Evolutionary conservation across 2,329 filamentous ascomycete species (phyloP).

Genomic region (Diaporthe australafricana): DNA sequence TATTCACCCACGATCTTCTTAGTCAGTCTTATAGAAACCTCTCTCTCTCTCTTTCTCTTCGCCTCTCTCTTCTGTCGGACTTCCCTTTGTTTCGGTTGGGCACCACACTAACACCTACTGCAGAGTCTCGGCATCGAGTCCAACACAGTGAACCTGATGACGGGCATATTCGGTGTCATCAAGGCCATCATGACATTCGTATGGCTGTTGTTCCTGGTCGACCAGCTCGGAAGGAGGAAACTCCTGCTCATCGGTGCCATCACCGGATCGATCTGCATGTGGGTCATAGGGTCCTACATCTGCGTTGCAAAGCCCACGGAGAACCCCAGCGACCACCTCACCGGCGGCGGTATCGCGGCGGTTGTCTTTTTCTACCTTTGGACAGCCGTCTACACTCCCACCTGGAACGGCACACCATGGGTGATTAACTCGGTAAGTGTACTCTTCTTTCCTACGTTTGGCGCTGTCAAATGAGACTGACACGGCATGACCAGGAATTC

Average conservation of each 20-base stretch:
- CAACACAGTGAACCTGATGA: conserved; percentile 65
- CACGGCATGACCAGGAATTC: conserved; percentile 60
- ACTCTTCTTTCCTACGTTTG: not conserved
- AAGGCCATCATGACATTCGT: conserved; percentile 76
- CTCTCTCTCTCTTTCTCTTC: too few relatives aligned
- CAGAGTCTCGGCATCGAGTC: conserved; percentile 61
- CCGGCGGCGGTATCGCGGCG: conserved; percentile 64
- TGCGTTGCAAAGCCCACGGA: conserved; percentile 56
- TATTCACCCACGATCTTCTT: conserved; percentile 76
- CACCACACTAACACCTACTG: not conserved
- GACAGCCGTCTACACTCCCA: conserved; percentile 78
- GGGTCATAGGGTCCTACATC: conserved; percentile 73
- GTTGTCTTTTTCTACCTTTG: conserved; percentile 81
- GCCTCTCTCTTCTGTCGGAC: not conserved
- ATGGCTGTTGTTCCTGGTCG: conserved; percentile 77
- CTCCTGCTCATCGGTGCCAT: conserved; percentile 73
- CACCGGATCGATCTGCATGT: conserved; percentile 71
- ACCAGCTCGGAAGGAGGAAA: conserved; percentile 65
- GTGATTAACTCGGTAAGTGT: conserved; percentile 71
- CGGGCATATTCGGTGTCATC: conserved; percentile 81
- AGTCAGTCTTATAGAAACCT: not conserved
- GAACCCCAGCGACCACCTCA: conserved; percentile 45
- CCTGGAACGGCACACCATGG: conserved; percentile 82
- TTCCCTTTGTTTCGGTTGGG: not conserved
- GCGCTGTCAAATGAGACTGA: not conserved